phyloP scores from a whole-genome alignment of 164 flowering plant species.

The Paratinospora sagittata region DNA sequence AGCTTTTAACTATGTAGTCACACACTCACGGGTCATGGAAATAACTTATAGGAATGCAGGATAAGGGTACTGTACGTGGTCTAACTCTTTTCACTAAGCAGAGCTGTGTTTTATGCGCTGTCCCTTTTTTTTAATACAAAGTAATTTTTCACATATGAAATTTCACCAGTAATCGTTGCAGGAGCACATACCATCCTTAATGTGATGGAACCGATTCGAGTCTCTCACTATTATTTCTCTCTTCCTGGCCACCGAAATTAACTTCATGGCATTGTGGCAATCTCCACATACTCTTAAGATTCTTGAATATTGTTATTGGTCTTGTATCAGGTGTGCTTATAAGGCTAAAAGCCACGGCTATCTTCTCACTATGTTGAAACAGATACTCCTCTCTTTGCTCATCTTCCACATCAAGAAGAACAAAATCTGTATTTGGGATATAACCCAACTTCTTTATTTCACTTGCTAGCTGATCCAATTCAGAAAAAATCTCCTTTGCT shows the following conservation, averaged over 20 bases:
- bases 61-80: no score
- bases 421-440: constrained; percentile 57
- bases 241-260: constrained; percentile 37
- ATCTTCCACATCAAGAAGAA: constrained; percentile 75
- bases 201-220: constrained; percentile 67
- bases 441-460: constrained; percentile 64
- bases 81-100: no score
- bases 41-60: no score
- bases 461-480: constrained; percentile 39
- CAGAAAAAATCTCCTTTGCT: constrained; percentile 46
- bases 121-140: no score
- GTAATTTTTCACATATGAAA: no score
- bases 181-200: constrained; percentile 61
- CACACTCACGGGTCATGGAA: no score
- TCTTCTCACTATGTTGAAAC: constrained; percentile 81
- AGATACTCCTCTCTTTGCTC: constrained; percentile 60
- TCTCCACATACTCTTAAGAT: constrained; percentile 79
- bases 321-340: constrained; percentile 41
- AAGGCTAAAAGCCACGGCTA: constrained; percentile 75
- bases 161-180: constrained; percentile 91
- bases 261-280: constrained; percentile 69
- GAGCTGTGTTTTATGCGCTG: no score
- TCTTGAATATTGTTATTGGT: constrained; percentile 66
- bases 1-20: no score
- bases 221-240: constrained; percentile 74